Evolutionary conservation across 495 filamentous ascomycete genomes (phyloP), one percentile per base, ranked within the genome.

Genomic region (Neurospora tetraspora): DNA sequence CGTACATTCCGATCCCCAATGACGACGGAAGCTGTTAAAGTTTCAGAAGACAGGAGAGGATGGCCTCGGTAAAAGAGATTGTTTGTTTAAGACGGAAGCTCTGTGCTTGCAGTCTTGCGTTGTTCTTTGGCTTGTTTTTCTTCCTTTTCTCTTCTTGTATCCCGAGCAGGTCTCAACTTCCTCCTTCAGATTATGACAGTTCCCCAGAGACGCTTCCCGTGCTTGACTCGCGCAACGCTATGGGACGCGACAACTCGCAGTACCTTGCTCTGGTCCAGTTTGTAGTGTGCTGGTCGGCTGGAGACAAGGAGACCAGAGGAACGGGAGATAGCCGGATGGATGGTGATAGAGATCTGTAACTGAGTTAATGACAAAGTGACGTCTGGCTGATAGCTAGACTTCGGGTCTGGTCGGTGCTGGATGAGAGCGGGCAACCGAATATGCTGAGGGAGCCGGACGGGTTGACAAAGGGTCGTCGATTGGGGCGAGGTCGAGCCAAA

Each of bases 1-100:
- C 79, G 79, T 80, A 80, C 79, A 80, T 74, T 80, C 78, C 79
- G 74, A 76, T 78, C 77, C 73, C 70, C 71, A 71, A 74, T 73
- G 71, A 76, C 39, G 72, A 71, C 47, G 71, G 74, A 78, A 73
- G 74, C 69, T 73, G 71, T 69, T 70, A 70, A 76, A 65, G 27
- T 42, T 70, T 69, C 69, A 72, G 65, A 74, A 71, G 70, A 76
- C 43, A 73, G 71, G 40, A 72, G 71, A 34, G 39, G 40, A 42
- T 61, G 68, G 39, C 71, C 71, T 70, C 65, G 42, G 61, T 75
- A 71, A 74, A 74, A 76, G 74, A 77, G 71, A 76, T 69, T 70
- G 75, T 72, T 72, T 71, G 69, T 71, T 42, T 69, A 77, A 78
- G 77, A 75, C 47, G 73, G 73, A 76, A 65, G 78, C 78, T 80